Evolutionary conservation across 2,329 filamentous ascomycete genomes (phyloP).

Genomic region (Corinectria fuckeliana): DNA sequence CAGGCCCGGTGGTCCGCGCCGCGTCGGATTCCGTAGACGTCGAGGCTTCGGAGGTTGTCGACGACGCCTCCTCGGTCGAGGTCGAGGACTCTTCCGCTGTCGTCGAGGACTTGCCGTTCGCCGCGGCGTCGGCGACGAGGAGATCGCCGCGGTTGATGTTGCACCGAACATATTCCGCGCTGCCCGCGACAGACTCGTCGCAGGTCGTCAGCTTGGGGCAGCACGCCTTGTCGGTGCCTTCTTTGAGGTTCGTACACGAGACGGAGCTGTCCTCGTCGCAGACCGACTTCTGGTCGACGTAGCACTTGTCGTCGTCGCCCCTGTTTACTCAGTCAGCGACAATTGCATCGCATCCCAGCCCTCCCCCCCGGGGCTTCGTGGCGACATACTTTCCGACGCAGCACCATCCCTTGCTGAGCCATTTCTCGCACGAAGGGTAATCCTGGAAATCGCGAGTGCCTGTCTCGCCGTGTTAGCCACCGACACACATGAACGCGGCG

Average conservation of each 20-base stretch:
- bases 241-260: constrained; percentile 13
- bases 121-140: constrained; percentile 7
- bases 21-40: not conserved
- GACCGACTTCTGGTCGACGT: constrained; percentile 23
- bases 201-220: constrained; percentile 27
- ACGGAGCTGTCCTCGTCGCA: constrained; percentile 20
- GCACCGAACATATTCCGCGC: constrained; percentile 20
- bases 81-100: not conserved
- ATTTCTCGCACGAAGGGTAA: constrained; percentile 24
- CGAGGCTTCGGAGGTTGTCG: not conserved
- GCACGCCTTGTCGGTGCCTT: constrained; percentile 15
- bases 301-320: constrained; percentile 19
- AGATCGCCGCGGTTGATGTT: constrained; percentile 25
- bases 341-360: not conserved
- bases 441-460: constrained; percentile 13
- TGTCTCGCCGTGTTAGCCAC: constrained; percentile 4
- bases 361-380: too few relatives aligned
- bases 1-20: not conserved
- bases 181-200: constrained; percentile 12
- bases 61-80: constrained; percentile 1
- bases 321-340: constrained; percentile 6
- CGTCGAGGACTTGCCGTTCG: constrained; percentile 1
- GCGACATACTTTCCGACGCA: constrained; percentile 23
- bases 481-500: too few relatives aligned
- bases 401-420: constrained; percentile 26